phyloP scores from a whole-genome alignment of 1,284 basidiomycete genomes.

The Moesziomyces aphidis region DNA sequence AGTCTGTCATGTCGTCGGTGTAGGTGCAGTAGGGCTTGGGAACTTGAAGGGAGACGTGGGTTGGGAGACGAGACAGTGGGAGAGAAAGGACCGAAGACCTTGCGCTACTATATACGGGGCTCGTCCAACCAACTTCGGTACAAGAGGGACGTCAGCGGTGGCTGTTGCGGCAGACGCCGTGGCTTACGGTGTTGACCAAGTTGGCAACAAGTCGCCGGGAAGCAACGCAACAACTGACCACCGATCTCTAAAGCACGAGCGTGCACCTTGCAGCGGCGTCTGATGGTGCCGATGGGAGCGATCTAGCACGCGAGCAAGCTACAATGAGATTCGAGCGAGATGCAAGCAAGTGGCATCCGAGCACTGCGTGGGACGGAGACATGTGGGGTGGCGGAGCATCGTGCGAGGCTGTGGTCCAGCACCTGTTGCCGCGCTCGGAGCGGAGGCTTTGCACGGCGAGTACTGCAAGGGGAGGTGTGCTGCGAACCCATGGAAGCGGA shows the following conservation, averaged over 20 bases:
- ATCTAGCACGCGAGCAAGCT: background rate
- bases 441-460: slow-evolving; percentile 4
- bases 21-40: background rate
- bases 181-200: background rate
- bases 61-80: background rate
- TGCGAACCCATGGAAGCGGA: background rate
- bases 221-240: background rate
- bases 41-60: background rate
- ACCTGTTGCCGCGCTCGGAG: background rate
- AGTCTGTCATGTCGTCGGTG: slow-evolving; percentile 28
- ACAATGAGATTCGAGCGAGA: background rate
- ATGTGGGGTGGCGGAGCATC: background rate
- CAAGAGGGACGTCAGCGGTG: background rate
- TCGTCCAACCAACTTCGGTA: background rate
- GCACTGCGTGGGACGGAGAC: background rate
- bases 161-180: background rate
- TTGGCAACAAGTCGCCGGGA: background rate
- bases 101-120: background rate
- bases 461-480: slow-evolving; percentile 8
- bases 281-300: background rate
- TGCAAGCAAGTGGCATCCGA: background rate
- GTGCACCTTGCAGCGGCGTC: slow-evolving; percentile 4
- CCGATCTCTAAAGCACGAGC: background rate
- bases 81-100: background rate
- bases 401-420: slow-evolving; percentile 1